Evolutionary conservation across 805 yeast genomes (phyloP).

Genomic region (Saccharomycopsis lassenensis): DNA sequence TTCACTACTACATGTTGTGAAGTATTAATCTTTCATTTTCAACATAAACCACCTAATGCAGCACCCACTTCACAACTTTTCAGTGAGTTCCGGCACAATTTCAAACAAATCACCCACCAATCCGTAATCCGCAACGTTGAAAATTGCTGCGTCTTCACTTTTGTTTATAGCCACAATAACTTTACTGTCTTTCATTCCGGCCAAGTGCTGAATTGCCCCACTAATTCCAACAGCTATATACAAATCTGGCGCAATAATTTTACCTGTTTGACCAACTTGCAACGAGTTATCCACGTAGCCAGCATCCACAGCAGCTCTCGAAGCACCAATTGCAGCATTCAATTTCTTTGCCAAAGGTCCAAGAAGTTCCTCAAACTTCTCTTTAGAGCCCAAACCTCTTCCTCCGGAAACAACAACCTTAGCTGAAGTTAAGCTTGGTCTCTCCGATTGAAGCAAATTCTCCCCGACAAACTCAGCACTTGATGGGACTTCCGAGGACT

Average conservation of each 20-base stretch:
- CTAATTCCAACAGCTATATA: slow-evolving; percentile 90
- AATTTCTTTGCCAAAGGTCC: slow-evolving; percentile 77
- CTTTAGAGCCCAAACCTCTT: slow-evolving; percentile 84
- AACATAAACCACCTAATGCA: too few species aligned
- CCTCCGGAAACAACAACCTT: slow-evolving; percentile 82
- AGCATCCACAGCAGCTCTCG: slow-evolving; percentile 95
- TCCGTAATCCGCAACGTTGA: slow-evolving; percentile 82
- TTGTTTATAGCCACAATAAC: slow-evolving; percentile 89
- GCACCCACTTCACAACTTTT: too few species aligned
- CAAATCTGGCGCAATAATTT: slow-evolving; percentile 92
- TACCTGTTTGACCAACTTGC: slow-evolving; percentile 98
- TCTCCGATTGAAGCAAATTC: slow-evolving; percentile 61
- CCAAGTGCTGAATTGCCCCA: slow-evolving; percentile 96
- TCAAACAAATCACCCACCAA: slow-evolving; percentile 82
- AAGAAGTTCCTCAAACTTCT: slow-evolving; percentile 65
- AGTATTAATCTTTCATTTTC: too few species aligned
- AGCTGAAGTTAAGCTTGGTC: slow-evolving; percentile 89
- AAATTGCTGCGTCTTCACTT: slow-evolving; percentile 90
- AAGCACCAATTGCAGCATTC: slow-evolving; percentile 93
- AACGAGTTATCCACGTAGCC: slow-evolving; percentile 93
- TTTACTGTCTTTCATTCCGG: slow-evolving; percentile 97
- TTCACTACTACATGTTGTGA: too few species aligned
- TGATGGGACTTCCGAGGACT: slow-evolving; percentile 30
- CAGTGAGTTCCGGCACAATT: slow-evolving; percentile 82
- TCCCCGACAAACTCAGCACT: slow-evolving; percentile 63